Evolutionary conservation across 495 filamentous ascomycete species (phyloP), one percentile per base, ranked within the genome.

Genomic region (Daldinia bambusicola): DNA sequence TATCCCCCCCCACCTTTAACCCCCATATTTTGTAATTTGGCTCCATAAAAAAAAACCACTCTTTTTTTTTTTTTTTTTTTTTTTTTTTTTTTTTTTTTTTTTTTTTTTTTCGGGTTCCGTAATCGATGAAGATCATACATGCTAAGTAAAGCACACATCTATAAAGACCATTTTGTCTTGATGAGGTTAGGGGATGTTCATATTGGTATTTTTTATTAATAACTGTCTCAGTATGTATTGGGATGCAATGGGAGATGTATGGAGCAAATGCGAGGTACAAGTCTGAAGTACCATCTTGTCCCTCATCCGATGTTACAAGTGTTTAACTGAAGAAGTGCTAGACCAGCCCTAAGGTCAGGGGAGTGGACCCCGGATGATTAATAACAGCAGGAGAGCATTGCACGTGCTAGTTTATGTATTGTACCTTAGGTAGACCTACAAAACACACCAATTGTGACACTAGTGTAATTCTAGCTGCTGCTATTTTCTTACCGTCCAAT

Each of bases 291-390:
- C 22, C 12, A 31, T 43, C 16, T 5, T 6, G 31, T 43, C 6
- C 13, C 26, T 53, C 50, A 26, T 62, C 45, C 20, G 34, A 53
- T 37, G 60, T 62, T 31, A 36, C 34, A 36, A 10, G 9, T 36
- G 40, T 53, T 41, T 56, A 45, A 20, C 52, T 48, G 20, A 48
- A 48, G 16, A 32, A 53, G 26, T 31, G 22, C 26, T 53, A 53
- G 50, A 22, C 63, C 56, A 67, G 64, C 64, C 64, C 64, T 67
- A 67, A 67, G 36, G 16, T 50, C 56, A 66, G 56, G 43, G 63
- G 55, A 60, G 32, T 20, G 31, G 45, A 65, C 40, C 62, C 30
- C 22, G 13, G 31, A 40, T 13, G 64, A 36, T 66, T 40, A 66
- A 66, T 52, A 59, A 67, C 22, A 20, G 55, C 32, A 64, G 38